A percentile compares a stretch with the other conserved stretches of the same genome.
These are phyloP conservation scores for Chenopodium quinoa DNA, from an alignment of 148 eudicot species.

Conservation along the genomic window DNA sequence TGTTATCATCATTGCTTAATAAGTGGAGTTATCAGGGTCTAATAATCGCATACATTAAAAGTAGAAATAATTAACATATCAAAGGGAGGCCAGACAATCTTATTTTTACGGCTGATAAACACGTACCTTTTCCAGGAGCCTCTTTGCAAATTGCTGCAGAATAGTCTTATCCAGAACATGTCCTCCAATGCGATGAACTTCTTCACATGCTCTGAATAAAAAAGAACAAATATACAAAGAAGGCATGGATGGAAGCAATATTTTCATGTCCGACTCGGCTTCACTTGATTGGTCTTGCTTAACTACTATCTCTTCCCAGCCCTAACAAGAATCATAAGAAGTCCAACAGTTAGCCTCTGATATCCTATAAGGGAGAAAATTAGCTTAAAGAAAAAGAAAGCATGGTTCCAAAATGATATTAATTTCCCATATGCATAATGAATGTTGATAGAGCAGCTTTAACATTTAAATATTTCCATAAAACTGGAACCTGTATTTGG, in stretches of 20 bases:
- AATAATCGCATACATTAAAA: not conserved
- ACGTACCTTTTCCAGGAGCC: slow-evolving; percentile 72
- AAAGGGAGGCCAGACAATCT: not conserved
- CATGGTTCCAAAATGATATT: not conserved
- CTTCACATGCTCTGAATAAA: slow-evolving; percentile 85
- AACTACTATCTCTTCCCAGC: slow-evolving; percentile 94
- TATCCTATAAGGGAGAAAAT: not conserved
- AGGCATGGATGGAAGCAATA: slow-evolving; percentile 89
- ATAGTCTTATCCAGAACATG: slow-evolving; percentile 86
- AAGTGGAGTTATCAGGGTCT: not conserved
- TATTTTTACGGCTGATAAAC: not conserved
- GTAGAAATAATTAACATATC: not conserved
- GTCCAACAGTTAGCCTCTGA: not conserved
- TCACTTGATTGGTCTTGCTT: slow-evolving; percentile 79
- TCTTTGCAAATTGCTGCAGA: slow-evolving; percentile 68
- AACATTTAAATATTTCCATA: not conserved
- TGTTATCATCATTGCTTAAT: not conserved
- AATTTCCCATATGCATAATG: not conserved
- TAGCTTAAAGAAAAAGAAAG: not conserved
- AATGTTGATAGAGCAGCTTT: not conserved
- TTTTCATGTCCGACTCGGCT: slow-evolving; percentile 72
- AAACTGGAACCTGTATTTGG: not conserved
- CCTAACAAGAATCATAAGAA: slow-evolving; percentile 43
- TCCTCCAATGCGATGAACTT: slow-evolving; percentile 91
- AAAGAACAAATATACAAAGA: slow-evolving; percentile 82